Conservation (phyloP, 2,329 filamentous ascomycete species). For the Verticillium longisporum region DNA sequence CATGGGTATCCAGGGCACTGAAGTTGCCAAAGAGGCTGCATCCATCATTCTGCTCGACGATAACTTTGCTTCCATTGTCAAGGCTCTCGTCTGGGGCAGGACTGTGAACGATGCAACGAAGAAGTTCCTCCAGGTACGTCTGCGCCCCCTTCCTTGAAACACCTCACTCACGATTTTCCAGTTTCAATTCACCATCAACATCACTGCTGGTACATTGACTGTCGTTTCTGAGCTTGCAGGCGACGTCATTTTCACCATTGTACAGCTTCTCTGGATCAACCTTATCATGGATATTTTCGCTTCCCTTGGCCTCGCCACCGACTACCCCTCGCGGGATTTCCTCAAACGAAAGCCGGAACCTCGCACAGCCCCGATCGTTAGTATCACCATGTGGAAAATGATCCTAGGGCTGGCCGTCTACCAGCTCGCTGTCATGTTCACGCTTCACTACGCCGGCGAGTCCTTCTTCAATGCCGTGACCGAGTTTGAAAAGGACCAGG, state of each 20-base stretch:
- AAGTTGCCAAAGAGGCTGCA: slow-evolving; percentile 56
- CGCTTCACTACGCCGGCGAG: slow-evolving; percentile 52
- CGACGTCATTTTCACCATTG: slow-evolving; percentile 46
- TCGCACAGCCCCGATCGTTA: slow-evolving; percentile 38
- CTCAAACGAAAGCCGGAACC: slow-evolving; percentile 23
- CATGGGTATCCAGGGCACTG: slow-evolving; percentile 55
- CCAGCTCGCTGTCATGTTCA: slow-evolving; percentile 57
- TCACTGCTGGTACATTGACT: slow-evolving; percentile 52
- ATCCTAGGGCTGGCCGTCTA: slow-evolving; percentile 69
- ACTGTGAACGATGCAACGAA: slow-evolving; percentile 57
- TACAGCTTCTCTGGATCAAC: slow-evolving; percentile 55
- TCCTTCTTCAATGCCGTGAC: slow-evolving; percentile 32
- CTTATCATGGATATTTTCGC: slow-evolving; percentile 56
- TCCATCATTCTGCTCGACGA: slow-evolving; percentile 57
- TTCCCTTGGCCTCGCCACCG: slow-evolving; percentile 39
- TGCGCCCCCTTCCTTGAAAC: too few species aligned
- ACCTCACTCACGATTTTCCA: slow-evolving; percentile 10
- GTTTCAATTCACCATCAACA: slow-evolving; percentile 56
- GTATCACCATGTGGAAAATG: slow-evolving; percentile 77
- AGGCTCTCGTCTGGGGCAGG: slow-evolving; percentile 55
- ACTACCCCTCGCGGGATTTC: slow-evolving; percentile 26
- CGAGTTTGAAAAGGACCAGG: slow-evolving; percentile 19
- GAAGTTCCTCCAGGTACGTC: slow-evolving; percentile 51
- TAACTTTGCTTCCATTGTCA: slow-evolving; percentile 53
- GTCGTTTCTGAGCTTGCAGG: slow-evolving; percentile 46